Conservation (phyloP, 2,329 filamentous ascomycete genomes). For the Claviceps africana region DNA sequence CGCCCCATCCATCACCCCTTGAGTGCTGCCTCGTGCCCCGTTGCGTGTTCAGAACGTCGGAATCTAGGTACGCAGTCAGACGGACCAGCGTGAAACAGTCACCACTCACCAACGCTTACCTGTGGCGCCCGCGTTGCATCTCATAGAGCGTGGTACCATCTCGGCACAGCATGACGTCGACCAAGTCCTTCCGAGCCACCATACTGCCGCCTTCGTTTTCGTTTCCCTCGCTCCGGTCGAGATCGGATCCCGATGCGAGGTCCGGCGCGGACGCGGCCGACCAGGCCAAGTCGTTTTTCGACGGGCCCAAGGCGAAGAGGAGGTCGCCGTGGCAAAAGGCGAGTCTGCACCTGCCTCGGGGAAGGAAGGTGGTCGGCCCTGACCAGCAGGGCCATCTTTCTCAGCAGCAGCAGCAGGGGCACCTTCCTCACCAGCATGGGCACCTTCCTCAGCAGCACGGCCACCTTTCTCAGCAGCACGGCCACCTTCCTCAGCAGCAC, state of each 20-base stretch:
- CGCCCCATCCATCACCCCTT: not conserved
- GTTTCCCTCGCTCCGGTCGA: constrained; percentile 19
- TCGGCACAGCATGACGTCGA: constrained; percentile 27
- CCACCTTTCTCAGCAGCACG: constrained; percentile 7
- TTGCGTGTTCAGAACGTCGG: not conserved
- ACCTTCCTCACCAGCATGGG: too few species aligned
- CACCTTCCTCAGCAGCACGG: too few species aligned
- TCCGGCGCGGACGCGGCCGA: not conserved
- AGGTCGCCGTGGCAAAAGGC: constrained; percentile 14
- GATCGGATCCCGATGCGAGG: constrained; percentile 11
- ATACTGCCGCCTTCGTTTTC: constrained; percentile 23
- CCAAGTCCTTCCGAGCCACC: constrained; percentile 29
- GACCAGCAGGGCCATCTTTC: constrained; percentile 4
- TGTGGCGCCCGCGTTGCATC: too few species aligned
- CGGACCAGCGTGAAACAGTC: not conserved
- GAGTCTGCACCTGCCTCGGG: constrained; percentile 7
- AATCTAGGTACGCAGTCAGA: not conserved
- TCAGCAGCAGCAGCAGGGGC: not conserved
- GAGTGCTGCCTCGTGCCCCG: not conserved
- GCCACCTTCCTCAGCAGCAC: not conserved
- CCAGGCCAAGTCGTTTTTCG: not conserved
- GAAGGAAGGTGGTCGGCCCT: constrained; percentile 6
- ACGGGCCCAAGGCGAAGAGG: not conserved
- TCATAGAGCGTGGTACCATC: not conserved
- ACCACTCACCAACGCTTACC: not conserved